Conservation (phyloP, 768 basidiomycete genomes). For the Mycena amicta region DNA sequence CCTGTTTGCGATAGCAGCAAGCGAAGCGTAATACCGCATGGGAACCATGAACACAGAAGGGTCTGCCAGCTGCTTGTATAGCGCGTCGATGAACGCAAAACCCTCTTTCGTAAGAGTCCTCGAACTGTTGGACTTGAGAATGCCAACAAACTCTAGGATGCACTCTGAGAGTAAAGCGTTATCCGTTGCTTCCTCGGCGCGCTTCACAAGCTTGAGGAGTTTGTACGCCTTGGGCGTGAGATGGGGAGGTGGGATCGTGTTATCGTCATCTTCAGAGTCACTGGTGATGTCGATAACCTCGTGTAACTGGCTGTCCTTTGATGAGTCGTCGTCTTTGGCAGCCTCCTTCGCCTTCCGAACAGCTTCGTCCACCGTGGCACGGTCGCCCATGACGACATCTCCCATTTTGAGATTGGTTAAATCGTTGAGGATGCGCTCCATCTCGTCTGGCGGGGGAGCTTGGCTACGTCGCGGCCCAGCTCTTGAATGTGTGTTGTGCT, state of each 20-base stretch:
- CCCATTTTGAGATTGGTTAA: conserved; percentile 62
- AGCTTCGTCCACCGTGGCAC: conserved; percentile 47
- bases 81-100: conserved; percentile 66
- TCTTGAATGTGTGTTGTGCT: conserved; percentile 29
- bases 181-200: conserved; percentile 49
- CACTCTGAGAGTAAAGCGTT: conserved; percentile 55
- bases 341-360: conserved; percentile 37
- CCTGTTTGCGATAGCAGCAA: background rate
- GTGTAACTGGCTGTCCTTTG: conserved; percentile 17
- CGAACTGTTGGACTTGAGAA: conserved; percentile 67
- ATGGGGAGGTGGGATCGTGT: conserved; percentile 32
- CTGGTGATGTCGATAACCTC: conserved; percentile 53
- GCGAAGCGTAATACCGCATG: conserved; percentile 44
- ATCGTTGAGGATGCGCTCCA: conserved; percentile 60
- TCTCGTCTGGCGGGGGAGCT: conserved; percentile 43
- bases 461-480: conserved; percentile 40
- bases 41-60: conserved; percentile 63
- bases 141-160: conserved; percentile 62
- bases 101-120: conserved; percentile 42
- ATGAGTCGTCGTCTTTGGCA: conserved; percentile 27
- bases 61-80: conserved; percentile 72
- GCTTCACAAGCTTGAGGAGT: conserved; percentile 49
- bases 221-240: conserved; percentile 54
- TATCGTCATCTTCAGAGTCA: conserved; percentile 35
- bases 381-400: conserved; percentile 50